A percentile compares a stretch with the other conserved stretches of the same genome.
phyloP scores from a whole-genome alignment of 2,329 filamentous ascomycete species.

The Aspergillus tubingensis region DNA sequence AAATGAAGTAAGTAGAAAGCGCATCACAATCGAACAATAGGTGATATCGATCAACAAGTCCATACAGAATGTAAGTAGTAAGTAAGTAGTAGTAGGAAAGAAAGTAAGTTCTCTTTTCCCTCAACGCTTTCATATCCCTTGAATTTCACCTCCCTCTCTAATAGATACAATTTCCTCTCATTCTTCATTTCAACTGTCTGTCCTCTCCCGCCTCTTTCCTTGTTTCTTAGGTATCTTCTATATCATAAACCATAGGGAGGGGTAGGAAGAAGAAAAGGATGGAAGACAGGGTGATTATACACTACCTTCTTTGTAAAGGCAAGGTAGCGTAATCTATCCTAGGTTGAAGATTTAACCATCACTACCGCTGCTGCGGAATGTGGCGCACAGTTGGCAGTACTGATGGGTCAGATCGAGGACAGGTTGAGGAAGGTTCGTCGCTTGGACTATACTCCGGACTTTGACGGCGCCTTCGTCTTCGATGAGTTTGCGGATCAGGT shows the following conservation, averaged over 20 bases:
- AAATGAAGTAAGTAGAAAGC: background rate
- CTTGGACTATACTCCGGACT: slow-evolving; percentile 94
- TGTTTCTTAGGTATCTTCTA: too few species aligned
- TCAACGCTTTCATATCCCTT: too few species aligned
- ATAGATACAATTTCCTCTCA: too few species aligned
- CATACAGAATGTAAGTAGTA: too few species aligned
- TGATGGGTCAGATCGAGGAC: slow-evolving; percentile 94
- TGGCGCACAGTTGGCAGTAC: slow-evolving; percentile 90
- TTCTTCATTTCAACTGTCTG: too few species aligned
- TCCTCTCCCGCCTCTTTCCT: too few species aligned
- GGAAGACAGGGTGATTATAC: slow-evolving; percentile 6
- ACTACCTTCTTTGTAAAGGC: background rate
- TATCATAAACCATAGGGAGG: background rate
- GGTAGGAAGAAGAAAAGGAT: background rate
- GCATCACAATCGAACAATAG: too few species aligned
- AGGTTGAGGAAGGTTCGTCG: slow-evolving; percentile 87
- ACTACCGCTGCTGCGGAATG: slow-evolving; percentile 90
- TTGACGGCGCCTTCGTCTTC: slow-evolving; percentile 98
- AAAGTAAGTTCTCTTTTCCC: too few species aligned
- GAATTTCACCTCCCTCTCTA: too few species aligned
- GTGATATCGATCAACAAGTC: too few species aligned
- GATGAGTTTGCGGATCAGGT: slow-evolving; percentile 85
- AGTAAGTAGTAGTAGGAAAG: too few species aligned
- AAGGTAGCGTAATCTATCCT: background rate
- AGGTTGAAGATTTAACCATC: slow-evolving; percentile 62